A percentile compares a stretch with the other conserved stretches of the same genome.
Conservation (phyloP, 75 land plant genomes). For the Pinus albicaulis region DNA sequence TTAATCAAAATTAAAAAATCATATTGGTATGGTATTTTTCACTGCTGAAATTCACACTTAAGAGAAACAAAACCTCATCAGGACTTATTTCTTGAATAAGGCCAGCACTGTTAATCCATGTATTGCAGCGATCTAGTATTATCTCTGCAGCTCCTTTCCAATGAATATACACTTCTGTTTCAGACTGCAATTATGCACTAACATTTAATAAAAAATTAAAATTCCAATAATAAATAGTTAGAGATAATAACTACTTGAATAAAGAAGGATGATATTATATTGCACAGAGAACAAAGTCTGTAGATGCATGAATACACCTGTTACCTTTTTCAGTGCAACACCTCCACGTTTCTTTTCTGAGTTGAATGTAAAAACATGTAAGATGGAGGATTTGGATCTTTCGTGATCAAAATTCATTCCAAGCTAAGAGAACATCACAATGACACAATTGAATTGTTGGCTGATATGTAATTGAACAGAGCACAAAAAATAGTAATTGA, state of each 20-base stretch:
- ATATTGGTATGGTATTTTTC: neutral
- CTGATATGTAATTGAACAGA: neutral
- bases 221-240: no score
- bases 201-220: no score
- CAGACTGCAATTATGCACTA: slow-evolving; percentile 1
- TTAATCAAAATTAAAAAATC: neutral
- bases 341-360: slow-evolving; percentile 96
- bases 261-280: no score
- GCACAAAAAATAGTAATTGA: neutral
- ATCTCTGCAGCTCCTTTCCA: slow-evolving; percentile 79
- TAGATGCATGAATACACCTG: neutral
- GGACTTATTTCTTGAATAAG: slow-evolving; percentile 20
- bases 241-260: no score
- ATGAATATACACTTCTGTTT: slow-evolving; percentile 29
- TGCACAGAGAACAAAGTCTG: slow-evolving; percentile 38
- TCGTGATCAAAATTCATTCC: slow-evolving; percentile 80
- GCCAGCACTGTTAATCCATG: slow-evolving; percentile 62
- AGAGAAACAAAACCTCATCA: slow-evolving; percentile 28
- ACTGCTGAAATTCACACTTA: neutral
- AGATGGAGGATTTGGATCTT: slow-evolving; percentile 36
- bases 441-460: neutral
- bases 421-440: slow-evolving; percentile 33
- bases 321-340: slow-evolving; percentile 61
- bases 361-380: slow-evolving; percentile 85
- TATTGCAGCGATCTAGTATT: slow-evolving; percentile 35